Conservation (phyloP, 306 rosid species). For the Sindora glabra region DNA sequence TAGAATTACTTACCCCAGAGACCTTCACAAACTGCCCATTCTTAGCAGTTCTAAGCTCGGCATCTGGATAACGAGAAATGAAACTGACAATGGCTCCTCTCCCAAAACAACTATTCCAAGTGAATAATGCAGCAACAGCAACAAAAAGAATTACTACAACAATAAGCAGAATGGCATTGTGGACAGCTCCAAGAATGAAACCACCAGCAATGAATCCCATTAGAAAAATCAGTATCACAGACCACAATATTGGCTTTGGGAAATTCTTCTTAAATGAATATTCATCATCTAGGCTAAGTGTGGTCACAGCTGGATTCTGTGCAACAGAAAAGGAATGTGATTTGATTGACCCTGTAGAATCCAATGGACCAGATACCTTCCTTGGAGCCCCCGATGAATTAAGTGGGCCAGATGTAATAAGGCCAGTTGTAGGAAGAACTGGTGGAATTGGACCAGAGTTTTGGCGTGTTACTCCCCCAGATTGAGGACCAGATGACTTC, state of each 20-base stretch:
- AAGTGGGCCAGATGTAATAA: constrained; percentile 90
- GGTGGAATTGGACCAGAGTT: constrained; percentile 98
- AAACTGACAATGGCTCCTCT: constrained; percentile 74
- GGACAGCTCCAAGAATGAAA: constrained; percentile 97
- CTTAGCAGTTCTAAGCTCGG: constrained; percentile 95
- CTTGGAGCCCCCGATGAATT: constrained; percentile 96
- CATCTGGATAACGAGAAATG: constrained; percentile 81
- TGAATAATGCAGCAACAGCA: constrained; percentile 65
- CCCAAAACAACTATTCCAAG: constrained; percentile 94
- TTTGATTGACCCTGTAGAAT: constrained; percentile 77
- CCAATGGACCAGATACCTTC: constrained; percentile 92
- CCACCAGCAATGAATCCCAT: constrained; percentile 99
- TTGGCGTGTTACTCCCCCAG: constrained; percentile 94
- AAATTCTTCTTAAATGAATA: constrained; percentile 83
- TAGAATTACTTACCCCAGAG: constrained; percentile 76
- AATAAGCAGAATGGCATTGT: constrained; percentile 77
- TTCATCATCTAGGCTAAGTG: constrained; percentile 64
- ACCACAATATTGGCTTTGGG: constrained; percentile 91
- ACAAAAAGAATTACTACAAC: constrained; percentile 79
- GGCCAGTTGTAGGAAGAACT: constrained; percentile 87
- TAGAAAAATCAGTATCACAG: constrained; percentile 82
- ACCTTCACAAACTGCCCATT: constrained; percentile 98
- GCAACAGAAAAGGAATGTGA: constrained; percentile 37
- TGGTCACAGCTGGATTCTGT: constrained; percentile 81
- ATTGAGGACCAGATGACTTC: constrained; percentile 96